These are phyloP conservation scores for Diplodia mutila DNA, from an alignment of 2,329 filamentous ascomycete genomes.

Conservation along the genomic window DNA sequence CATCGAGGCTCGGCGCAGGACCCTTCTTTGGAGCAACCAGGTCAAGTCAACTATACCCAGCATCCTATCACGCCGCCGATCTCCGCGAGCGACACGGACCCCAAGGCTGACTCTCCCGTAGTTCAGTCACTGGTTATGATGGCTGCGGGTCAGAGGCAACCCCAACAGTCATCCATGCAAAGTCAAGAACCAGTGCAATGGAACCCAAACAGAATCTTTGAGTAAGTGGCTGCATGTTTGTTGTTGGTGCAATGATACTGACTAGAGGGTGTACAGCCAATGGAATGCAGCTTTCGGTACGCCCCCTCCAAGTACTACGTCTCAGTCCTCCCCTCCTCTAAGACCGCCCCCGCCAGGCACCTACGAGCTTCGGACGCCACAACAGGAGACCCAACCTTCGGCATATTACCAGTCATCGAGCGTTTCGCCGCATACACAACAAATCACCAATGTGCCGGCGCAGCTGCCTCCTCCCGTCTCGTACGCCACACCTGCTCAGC, in stretches of 20 bases:
- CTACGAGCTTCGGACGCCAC: conserved; percentile 43
- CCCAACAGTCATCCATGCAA: conserved; percentile 54
- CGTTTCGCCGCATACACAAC: conserved; percentile 40
- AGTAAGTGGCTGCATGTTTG: conserved; percentile 62
- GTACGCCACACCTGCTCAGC: conserved; percentile 36
- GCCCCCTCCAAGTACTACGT: conserved; percentile 52
- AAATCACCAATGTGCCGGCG: conserved; percentile 35
- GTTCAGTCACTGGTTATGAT: conserved; percentile 74
- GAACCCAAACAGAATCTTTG: conserved; percentile 88
- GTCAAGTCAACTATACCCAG: conserved; percentile 67
- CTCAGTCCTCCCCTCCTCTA: conserved; percentile 50
- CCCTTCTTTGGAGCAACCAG: conserved; percentile 54
- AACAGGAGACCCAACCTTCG: conserved; percentile 40
- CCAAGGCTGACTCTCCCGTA: conserved; percentile 76
- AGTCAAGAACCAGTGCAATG: conserved; percentile 70
- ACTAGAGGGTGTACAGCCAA: conserved; percentile 62
- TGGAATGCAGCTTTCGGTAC: conserved; percentile 95
- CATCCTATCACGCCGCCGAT: conserved; percentile 82
- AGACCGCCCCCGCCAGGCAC: conserved; percentile 46
- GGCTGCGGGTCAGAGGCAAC: conserved; percentile 58
- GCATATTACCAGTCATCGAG: conserved; percentile 40
- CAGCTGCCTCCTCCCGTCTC: conserved; percentile 42
- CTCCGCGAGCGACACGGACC: conserved; percentile 71
- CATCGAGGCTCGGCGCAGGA: conserved; percentile 53
- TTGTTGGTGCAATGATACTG: conserved; percentile 23